Conservation (phyloP, 352 stramenopile species). For the Phytopythium litorale region DNA sequence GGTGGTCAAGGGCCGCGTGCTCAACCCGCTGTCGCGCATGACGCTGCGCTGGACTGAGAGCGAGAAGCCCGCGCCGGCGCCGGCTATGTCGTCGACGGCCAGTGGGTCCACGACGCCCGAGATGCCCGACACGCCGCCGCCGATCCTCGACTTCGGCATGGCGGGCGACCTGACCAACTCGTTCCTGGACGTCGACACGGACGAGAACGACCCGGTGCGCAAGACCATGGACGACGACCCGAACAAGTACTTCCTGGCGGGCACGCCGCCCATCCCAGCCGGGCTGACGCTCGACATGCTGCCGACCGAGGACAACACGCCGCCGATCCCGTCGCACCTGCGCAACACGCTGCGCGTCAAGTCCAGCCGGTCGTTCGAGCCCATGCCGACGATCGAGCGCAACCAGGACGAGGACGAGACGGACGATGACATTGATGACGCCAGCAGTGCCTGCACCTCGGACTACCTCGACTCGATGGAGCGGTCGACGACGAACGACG, state of each 20-base stretch:
- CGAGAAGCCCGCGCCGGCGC: conserved; percentile 10
- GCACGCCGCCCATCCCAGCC: conserved; percentile 43
- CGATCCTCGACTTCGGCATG: conserved; percentile 21
- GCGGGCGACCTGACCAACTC: conserved; percentile 29
- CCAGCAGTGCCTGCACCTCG: conserved; percentile 23
- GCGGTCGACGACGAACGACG: conserved; percentile 4
- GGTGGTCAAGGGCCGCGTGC: conserved; percentile 21
- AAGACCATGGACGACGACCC: conserved; percentile 37
- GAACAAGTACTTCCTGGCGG: conserved; percentile 29
- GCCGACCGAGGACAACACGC: conserved; percentile 31
- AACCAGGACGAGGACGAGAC: conserved; percentile 23
- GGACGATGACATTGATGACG: conserved; percentile 25
- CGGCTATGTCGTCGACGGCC: conserved; percentile 16
- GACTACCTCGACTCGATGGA: conserved; percentile 19
- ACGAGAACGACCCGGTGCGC: conserved; percentile 33
- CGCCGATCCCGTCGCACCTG: conserved; percentile 31
- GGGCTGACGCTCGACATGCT: conserved; percentile 47
- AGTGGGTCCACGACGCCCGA: conserved; percentile 21
- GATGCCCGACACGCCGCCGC: conserved; percentile 19
- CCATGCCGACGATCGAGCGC: conserved; percentile 13
- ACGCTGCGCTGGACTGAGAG: conserved; percentile 37
- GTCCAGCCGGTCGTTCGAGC: conserved; percentile 12
- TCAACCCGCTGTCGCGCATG: conserved; percentile 48
- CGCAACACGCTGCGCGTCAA: conserved; percentile 21
- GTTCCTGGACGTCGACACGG: conserved; percentile 51